Conservation (phyloP, 306 rosid genomes). For the Glycyrrhiza uralensis region DNA sequence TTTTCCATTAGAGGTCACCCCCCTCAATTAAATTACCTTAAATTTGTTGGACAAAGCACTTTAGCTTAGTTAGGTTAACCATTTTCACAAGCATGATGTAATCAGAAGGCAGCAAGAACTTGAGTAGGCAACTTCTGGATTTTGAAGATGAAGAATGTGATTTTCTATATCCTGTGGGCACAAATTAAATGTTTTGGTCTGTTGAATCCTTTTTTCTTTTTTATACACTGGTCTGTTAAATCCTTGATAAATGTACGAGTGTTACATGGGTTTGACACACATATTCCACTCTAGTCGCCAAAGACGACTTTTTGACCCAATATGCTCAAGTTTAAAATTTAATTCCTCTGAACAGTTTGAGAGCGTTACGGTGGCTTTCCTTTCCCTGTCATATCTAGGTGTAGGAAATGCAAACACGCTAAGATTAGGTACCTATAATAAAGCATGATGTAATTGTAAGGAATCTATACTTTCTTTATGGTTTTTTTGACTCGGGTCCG, state of each 20-base stretch:
- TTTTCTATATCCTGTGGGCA: no score
- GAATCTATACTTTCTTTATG: neutral
- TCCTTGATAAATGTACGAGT: no score
- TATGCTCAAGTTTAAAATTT: neutral
- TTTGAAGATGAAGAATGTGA: no score
- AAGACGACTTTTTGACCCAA: slow-evolving; percentile 13
- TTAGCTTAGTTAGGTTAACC: neutral
- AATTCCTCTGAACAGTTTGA: neutral
- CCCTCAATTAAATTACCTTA: neutral
- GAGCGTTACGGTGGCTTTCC: neutral
- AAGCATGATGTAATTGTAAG: neutral
- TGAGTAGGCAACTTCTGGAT: neutral
- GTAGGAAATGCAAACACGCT: neutral
- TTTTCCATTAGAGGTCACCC: neutral
- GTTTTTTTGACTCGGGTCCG: no score
- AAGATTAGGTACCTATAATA: neutral
- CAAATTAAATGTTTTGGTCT: no score
- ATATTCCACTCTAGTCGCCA: slow-evolving; percentile 24
- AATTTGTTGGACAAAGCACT: neutral
- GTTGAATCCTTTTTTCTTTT: no score
- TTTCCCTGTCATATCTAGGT: neutral
- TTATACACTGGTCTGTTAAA: no score
- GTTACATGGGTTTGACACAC: no score
- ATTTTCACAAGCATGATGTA: neutral
- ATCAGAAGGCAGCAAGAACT: neutral